A percentile compares a stretch with the other conserved stretches of the same genome.
Conservation (phyloP, 352 stramenopile genomes). For the Phytophthora chlamydospora region DNA sequence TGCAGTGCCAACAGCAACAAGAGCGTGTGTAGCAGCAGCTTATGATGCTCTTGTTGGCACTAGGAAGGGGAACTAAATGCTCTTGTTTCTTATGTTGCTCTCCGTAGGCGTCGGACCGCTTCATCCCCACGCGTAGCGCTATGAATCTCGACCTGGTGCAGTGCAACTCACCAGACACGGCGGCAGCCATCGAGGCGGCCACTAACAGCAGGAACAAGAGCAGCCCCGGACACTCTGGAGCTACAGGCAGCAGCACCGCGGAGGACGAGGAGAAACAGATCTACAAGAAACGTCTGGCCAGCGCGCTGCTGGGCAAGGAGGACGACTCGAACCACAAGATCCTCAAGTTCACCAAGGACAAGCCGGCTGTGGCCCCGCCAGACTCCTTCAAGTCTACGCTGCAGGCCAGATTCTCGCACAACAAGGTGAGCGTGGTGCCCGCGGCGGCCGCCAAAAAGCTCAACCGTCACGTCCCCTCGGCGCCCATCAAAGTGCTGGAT, state of each 20-base stretch:
- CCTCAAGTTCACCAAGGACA: slow-evolving; percentile 97
- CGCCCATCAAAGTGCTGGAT: slow-evolving; percentile 96
- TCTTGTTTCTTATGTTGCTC: slow-evolving; percentile 9
- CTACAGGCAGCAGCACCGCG: slow-evolving; percentile 14
- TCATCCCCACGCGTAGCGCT: slow-evolving; percentile 86
- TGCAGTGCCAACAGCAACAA: slow-evolving; percentile 31
- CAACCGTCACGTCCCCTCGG: slow-evolving; percentile 96
- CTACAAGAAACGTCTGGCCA: slow-evolving; percentile 85
- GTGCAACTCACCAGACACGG: slow-evolving; percentile 66
- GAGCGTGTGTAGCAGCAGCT: slow-evolving; percentile 26
- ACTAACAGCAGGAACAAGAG: slow-evolving; percentile 33
- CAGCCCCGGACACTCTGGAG: slow-evolving; percentile 26
- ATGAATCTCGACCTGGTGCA: slow-evolving; percentile 88
- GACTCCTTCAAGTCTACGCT: slow-evolving; percentile 96
- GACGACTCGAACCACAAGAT: slow-evolving; percentile 92
- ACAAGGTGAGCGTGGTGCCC: slow-evolving; percentile 79
- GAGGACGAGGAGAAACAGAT: slow-evolving; percentile 82
- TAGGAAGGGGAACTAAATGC: slow-evolving; percentile 14
- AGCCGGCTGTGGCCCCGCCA: slow-evolving; percentile 91
- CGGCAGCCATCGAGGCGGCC: slow-evolving; percentile 48
- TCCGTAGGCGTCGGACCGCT: slow-evolving; percentile 71
- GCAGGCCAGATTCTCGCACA: slow-evolving; percentile 95
- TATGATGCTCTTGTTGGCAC: not conserved
- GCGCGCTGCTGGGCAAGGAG: slow-evolving; percentile 78
- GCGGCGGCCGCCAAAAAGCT: slow-evolving; percentile 83